Evolutionary conservation across 352 stramenopile species (phyloP), one percentile per base, ranked within the genome.

Genomic region (Pythium phragmiticola): DNA sequence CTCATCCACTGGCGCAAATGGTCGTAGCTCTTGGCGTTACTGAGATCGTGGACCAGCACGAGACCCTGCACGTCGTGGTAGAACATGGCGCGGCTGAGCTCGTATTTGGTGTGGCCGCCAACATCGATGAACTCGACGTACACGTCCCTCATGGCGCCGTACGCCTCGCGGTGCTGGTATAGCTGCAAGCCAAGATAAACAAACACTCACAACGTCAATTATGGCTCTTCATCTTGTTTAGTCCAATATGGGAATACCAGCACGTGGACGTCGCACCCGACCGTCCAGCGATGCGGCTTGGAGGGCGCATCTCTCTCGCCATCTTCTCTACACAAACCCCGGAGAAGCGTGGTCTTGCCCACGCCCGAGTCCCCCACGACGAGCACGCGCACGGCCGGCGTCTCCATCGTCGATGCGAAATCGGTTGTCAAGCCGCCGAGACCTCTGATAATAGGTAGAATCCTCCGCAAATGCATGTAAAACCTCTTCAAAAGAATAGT

Each of bases 61-160:
- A 95, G 67, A 8, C 85, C 87, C 37, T 95, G 85, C 2, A 94
- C 73, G 56, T 93, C 73, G 54, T 90, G 69, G 72, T 94, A 95
- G 64, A 94, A 95, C 46, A 90, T 84, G 7, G 66, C 58, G 16
- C 87, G 81, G 61, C 84, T 94, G 65, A 90, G 72, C 55, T 92
- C 83, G 74, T 94, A 92, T 58, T 89, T 82, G 34, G 78, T 76
- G 65, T 95, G 84, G 12, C 87, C 84, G 23, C 87, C 85, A 16
- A 95, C 83, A 51, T 95, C 87, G 19, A 94, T 66, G 45, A 95
- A 94, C 72, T 95, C 87, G 14, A 95, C 71, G 48, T 87, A 90
- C 60, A 84, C 69, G 39, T 92, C 74, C 16, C 72, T 76, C 50
- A 75, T 73, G 11, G 57, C 48, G 34, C 73, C 68, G 23, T 74